These are phyloP conservation scores for Aspergillus pseudoviridinutans DNA, from an alignment of 2,329 filamentous ascomycete genomes.

Conservation along the genomic window DNA sequence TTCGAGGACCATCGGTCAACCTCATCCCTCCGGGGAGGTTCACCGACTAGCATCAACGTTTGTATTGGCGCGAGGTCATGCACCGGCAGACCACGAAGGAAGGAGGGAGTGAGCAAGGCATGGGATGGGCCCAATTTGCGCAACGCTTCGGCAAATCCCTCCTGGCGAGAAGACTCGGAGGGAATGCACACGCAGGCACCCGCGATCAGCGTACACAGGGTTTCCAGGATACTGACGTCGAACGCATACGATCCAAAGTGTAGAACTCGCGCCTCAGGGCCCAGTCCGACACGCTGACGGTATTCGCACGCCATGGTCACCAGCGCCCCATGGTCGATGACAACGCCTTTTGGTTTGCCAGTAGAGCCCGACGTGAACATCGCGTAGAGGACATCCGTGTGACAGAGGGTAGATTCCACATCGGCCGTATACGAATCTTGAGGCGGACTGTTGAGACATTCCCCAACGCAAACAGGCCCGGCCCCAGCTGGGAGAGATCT, in stretches of 20 bases:
- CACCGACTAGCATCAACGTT: neutral
- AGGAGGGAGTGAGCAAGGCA: neutral
- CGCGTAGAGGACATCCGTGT: neutral
- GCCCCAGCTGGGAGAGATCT: neutral
- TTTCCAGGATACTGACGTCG: no score
- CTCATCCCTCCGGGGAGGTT: neutral
- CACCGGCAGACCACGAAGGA: neutral
- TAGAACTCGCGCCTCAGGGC: neutral
- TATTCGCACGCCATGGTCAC: neutral
- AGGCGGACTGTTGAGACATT: neutral
- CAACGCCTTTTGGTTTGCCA: conserved; percentile 54
- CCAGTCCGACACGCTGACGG: neutral
- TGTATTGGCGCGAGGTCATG: neutral
- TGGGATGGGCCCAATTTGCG: no score
- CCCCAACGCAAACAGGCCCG: neutral
- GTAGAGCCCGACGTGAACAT: conserved; percentile 55
- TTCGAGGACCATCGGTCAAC: neutral
- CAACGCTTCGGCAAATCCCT: no score
- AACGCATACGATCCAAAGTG: no score
- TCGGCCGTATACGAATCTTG: neutral
- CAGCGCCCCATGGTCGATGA: conserved; percentile 16
- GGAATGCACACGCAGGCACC: no score
- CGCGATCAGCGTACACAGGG: no score
- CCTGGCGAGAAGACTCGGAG: no score
- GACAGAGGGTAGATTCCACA: neutral